Evolutionary conservation across 768 basidiomycete species (phyloP).

Genomic region (Pleurotus cornucopiae): DNA sequence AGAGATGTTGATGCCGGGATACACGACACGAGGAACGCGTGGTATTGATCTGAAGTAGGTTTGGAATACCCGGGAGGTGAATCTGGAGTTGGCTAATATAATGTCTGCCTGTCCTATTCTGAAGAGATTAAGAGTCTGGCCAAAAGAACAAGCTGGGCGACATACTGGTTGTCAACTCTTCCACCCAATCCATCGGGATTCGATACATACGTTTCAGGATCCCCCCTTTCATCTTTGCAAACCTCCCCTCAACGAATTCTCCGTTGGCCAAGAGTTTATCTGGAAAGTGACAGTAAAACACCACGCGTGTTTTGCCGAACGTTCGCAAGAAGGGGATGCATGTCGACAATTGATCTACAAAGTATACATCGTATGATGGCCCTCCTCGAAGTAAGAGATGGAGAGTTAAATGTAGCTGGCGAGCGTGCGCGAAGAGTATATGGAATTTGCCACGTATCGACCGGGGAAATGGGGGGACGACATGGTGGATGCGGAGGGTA

Average conservation of each 20-base stretch:
- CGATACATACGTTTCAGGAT: conserved; percentile 77
- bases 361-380: conserved; percentile 74
- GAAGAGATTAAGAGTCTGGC: conserved; percentile 1
- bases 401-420: conserved; percentile 78
- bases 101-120: conserved; percentile 78
- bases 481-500: conserved; percentile 69
- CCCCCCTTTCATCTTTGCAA: conserved; percentile 33
- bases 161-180: conserved; percentile 86
- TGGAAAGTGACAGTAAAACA: conserved; percentile 98
- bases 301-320: conserved; percentile 69
- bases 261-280: conserved; percentile 87
- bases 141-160: conserved; percentile 8
- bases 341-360: conserved; percentile 94
- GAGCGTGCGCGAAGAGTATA: conserved; percentile 82
- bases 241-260: conserved; percentile 53
- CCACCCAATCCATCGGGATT: conserved; percentile 84
- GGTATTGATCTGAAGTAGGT: conserved; percentile 68
- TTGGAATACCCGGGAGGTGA: conserved; percentile 80
- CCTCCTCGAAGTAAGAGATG: conserved; percentile 52
- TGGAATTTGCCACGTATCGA: conserved; percentile 78
- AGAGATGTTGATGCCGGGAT: conserved; percentile 86
- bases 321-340: conserved; percentile 79
- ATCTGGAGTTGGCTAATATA: conserved; percentile 87
- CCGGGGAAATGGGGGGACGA: conserved; percentile 76
- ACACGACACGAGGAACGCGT: conserved; percentile 71